Base-by-base conservation (phyloP, 306 rosid genomes). In the Inga leiocalycina region DNA sequence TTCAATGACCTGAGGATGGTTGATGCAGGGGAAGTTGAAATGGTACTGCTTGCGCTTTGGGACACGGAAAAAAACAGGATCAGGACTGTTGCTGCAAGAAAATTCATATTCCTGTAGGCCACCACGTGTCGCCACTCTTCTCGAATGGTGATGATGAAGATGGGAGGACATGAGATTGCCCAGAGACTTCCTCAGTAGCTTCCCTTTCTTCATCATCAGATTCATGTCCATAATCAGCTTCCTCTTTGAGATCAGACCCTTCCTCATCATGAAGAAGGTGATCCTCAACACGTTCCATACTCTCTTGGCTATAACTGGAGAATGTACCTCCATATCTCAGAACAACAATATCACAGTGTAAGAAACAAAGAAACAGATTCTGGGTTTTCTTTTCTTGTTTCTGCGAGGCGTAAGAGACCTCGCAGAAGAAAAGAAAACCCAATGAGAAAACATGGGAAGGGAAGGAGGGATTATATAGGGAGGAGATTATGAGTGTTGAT, bases 221-320 rank as follows among this genome's bases (percentile, higher is more conserved):
- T 88, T 90, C 87, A 86, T 82, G 85, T 88, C 89, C 88, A 90
- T 80, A 19, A 90, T 82, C 86, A 90, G 74, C 82, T 87, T 90
- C 71, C 91, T 84, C 83, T 88, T 90, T 16, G 93, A 90, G 51
- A 90, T 56, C 6, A 88, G 7, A 32, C 91, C 91, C 71, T 88
- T 90, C 78, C 89, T 86, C 17, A 86, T 76, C 93, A 90, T 90
- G 65, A 88, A 83, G 85, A 77, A 87, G 13, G 89, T 56, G 74
- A 86, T 75, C 79, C 90, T 90, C 35, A 88, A 37, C 75, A 90
- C 85, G 41, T 86, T 86, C 93, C 93, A 86, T 56, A 88, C 54
- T 78, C 83, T 90, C 81, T 86, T 88, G 2, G 81, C 69, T 45
- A 74, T 54, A 37, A 75, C 85, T 62, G 82, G 51, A 41, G 83